Percentiles rank a stretch among this genome's conserved stretches.
Conservation (phyloP, 2,329 filamentous ascomycete species). For the Trichoderma asperellum region DNA sequence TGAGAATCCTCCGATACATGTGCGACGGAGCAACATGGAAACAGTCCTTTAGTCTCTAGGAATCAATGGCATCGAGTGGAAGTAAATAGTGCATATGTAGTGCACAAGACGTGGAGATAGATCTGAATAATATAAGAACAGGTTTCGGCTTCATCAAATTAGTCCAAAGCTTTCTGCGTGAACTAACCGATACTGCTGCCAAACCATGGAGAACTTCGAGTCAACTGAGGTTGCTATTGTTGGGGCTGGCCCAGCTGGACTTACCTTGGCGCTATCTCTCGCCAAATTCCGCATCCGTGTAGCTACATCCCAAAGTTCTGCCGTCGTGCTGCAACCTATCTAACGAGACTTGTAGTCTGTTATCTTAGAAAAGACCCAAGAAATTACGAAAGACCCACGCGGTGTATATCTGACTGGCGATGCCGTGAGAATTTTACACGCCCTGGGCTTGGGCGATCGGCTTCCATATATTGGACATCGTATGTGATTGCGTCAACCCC, state of each 20-base stretch:
- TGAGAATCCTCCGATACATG: no score
- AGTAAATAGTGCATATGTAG: no score
- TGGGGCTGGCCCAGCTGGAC: slow-evolving; percentile 5
- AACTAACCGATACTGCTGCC: no score
- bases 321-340: neutral
- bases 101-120: no score
- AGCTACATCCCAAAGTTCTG: neutral
- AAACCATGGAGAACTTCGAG: no score
- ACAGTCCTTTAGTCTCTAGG: no score
- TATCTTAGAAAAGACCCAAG: slow-evolving; percentile 21
- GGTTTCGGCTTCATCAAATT: no score
- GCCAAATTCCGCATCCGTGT: slow-evolving; percentile 15
- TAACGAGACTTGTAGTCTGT: slow-evolving; percentile 6
- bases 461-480: slow-evolving; percentile 40
- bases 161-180: no score
- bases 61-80: no score
- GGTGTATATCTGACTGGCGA: slow-evolving; percentile 29
- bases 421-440: slow-evolving; percentile 25
- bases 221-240: slow-evolving; percentile 20
- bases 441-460: slow-evolving; percentile 14
- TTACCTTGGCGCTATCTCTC: slow-evolving; percentile 9
- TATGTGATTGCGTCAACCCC: slow-evolving; percentile 29
- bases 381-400: slow-evolving; percentile 26
- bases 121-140: no score
- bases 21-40: no score